Conservation (phyloP, 352 stramenopile genomes). For the Phytophthora melonis region DNA sequence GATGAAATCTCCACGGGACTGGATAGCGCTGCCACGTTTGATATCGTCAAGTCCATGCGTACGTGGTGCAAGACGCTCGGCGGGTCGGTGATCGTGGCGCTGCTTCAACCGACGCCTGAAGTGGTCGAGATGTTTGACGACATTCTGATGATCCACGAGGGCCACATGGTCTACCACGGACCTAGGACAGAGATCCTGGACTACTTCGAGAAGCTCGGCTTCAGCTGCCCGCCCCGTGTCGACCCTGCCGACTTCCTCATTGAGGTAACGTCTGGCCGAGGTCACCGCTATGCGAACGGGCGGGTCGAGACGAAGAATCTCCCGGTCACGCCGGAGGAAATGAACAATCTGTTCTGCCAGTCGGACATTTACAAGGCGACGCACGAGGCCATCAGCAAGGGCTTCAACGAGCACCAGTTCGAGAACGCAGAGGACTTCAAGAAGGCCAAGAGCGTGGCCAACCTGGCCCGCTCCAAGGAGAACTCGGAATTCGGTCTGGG, state of each 20-base stretch:
- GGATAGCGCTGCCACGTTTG: slow-evolving; percentile 63
- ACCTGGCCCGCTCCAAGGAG: slow-evolving; percentile 57
- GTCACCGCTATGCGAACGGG: slow-evolving; percentile 55
- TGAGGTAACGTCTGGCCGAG: slow-evolving; percentile 71
- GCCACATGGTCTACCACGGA: slow-evolving; percentile 94
- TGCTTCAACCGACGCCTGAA: slow-evolving; percentile 81
- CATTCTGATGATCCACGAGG: slow-evolving; percentile 94
- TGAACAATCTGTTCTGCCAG: slow-evolving; percentile 69
- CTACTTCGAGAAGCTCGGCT: slow-evolving; percentile 91
- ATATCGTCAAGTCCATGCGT: slow-evolving; percentile 64
- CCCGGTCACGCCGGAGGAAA: slow-evolving; percentile 48
- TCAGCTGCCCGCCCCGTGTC: slow-evolving; percentile 68
- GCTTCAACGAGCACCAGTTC: slow-evolving; percentile 68
- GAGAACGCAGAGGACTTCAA: slow-evolving; percentile 64
- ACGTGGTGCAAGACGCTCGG: slow-evolving; percentile 50
- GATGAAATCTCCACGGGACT: slow-evolving; percentile 80
- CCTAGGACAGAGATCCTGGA: slow-evolving; percentile 68
- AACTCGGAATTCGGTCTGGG: slow-evolving; percentile 62
- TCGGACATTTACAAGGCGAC: slow-evolving; percentile 68
- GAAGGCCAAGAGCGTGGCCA: slow-evolving; percentile 60
- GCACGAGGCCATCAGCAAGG: slow-evolving; percentile 50
- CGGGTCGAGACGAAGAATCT: slow-evolving; percentile 41
- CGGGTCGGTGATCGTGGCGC: slow-evolving; percentile 49
- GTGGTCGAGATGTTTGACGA: slow-evolving; percentile 96
- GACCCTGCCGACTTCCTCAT: slow-evolving; percentile 79